Conservation (phyloP, 805 yeast genomes). For the Yamadazyma ubonensis region DNA sequence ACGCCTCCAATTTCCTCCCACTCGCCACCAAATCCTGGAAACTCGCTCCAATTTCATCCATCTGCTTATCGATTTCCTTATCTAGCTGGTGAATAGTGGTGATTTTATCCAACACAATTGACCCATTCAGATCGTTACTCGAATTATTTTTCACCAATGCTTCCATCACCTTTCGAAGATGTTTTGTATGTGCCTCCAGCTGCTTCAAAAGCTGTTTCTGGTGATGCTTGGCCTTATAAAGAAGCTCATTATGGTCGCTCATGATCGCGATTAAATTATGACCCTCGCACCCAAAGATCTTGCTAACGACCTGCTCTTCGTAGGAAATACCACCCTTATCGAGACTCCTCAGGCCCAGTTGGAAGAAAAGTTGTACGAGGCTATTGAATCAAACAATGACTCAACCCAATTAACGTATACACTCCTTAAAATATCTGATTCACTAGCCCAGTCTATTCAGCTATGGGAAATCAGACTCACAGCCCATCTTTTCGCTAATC, state of each 20-base stretch:
- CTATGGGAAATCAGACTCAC: constrained; percentile 40
- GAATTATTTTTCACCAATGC: constrained; percentile 29
- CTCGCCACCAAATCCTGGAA: constrained; percentile 24
- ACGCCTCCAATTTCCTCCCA: neutral
- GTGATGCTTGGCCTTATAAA: constrained; percentile 33
- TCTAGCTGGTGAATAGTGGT: constrained; percentile 42
- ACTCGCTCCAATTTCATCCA: constrained; percentile 32
- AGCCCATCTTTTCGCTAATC: constrained; percentile 29
- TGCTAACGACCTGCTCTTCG: constrained; percentile 1
- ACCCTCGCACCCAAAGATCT: constrained; percentile 1
- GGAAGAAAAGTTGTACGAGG: too few relatives aligned
- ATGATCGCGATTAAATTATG: constrained; percentile 5
- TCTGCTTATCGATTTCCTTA: constrained; percentile 35
- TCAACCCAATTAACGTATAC: constrained; percentile 4
- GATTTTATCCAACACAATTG: constrained; percentile 32
- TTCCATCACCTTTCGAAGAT: constrained; percentile 23
- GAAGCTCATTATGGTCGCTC: constrained; percentile 25
- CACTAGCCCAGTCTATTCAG: constrained; percentile 16
- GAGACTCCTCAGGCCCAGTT: too few relatives aligned
- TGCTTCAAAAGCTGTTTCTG: constrained; percentile 29
- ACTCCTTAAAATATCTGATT: constrained; percentile 9
- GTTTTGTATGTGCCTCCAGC: constrained; percentile 27
- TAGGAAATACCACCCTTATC: too few relatives aligned
- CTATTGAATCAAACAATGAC: neutral
- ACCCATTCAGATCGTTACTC: constrained; percentile 14